Evolutionary conservation across 2,329 filamentous ascomycete species (phyloP), one percentile per base, ranked within the genome.

Genomic region (Colletotrichum tanaceti): DNA sequence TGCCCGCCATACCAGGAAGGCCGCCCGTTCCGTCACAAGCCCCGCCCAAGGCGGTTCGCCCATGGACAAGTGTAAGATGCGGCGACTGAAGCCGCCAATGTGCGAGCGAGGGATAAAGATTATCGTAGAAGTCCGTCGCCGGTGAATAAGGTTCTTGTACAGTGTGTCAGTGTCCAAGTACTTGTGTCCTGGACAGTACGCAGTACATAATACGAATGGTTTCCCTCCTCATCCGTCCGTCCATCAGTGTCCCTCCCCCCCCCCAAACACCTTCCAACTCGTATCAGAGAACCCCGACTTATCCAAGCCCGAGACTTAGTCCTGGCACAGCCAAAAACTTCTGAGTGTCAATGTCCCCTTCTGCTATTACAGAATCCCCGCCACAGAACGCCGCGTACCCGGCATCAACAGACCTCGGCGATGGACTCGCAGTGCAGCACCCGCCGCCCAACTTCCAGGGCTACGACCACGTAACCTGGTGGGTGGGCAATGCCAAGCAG

Each of bases 401-500:
- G 52, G 75, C 80, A 52, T 76, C 79, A 43, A 77, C 79, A 63
- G 73, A 77, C 47, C 74, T 77, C 50, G 76, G 79, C 67, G 86
- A 86, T 74, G 83, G 83, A 20, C 86, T 83, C 74, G 84, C 85
- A 70, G 82, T 88, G 54, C 84, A 86, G 74, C 81, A 76, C 58
- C 84, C 74, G 74, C 82, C 74, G 70, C 80, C 79, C 74, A 86
- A 85, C 77, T 94, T 97, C 83, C 88, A 89, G 70, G 94, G 93
- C 76, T 98, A 97, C 79, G 93, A 97, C 81, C 93, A 97, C 80
- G 88, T 97, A 65, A 94, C 93, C 73, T 98, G 94, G 94, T 97
- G 93, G 84, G 95, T 98, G 38, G 94, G 94, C 77, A 98, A 98
- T 78, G 94, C 95, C 74, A 98, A 98, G 82, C 94, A 98, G 84